These are phyloP conservation scores for Globisporangium carolinianum DNA, from an alignment of 352 stramenopile genomes.

Conservation along the genomic window DNA sequence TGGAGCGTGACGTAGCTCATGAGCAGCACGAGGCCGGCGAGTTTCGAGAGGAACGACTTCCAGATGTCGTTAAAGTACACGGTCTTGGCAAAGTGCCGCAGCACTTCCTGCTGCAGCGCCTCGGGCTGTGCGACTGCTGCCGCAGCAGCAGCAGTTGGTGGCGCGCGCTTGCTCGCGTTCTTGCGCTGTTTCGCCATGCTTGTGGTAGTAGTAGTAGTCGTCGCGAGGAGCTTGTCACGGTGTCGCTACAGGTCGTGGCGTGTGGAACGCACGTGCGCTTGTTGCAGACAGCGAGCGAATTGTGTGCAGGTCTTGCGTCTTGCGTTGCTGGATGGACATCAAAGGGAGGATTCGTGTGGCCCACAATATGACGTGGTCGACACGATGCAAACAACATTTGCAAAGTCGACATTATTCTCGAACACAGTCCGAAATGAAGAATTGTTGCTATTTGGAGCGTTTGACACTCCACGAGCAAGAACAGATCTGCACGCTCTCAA, in stretches of 20 bases:
- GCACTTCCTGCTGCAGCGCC: slow-evolving; percentile 52
- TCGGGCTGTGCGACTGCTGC: slow-evolving; percentile 16
- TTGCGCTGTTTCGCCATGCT: slow-evolving; percentile 12
- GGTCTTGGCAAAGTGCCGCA: slow-evolving; percentile 79
- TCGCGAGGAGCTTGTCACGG: too few relatives aligned
- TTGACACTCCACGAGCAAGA: background rate
- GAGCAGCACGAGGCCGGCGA: slow-evolving; percentile 56
- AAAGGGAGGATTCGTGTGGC: background rate
- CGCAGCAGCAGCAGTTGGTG: background rate
- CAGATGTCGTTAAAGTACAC: slow-evolving; percentile 84
- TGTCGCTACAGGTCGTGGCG: too few relatives aligned
- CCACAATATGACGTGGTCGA: background rate
- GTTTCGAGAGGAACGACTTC: slow-evolving; percentile 78
- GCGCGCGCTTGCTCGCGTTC: slow-evolving; percentile 11
- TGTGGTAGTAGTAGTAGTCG: background rate
- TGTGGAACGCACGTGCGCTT: too few relatives aligned
- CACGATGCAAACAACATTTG: background rate
- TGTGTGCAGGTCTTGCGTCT: background rate
- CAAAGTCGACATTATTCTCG: background rate
- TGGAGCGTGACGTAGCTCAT: slow-evolving; percentile 61
- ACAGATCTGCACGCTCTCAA: background rate
- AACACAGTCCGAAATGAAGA: background rate
- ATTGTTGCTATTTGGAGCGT: background rate
- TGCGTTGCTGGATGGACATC: background rate
- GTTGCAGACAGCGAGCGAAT: too few relatives aligned